Base-by-base conservation (phyloP, 2,329 filamentous ascomycete genomes). In the Pyrenochaeta sp. region DNA sequence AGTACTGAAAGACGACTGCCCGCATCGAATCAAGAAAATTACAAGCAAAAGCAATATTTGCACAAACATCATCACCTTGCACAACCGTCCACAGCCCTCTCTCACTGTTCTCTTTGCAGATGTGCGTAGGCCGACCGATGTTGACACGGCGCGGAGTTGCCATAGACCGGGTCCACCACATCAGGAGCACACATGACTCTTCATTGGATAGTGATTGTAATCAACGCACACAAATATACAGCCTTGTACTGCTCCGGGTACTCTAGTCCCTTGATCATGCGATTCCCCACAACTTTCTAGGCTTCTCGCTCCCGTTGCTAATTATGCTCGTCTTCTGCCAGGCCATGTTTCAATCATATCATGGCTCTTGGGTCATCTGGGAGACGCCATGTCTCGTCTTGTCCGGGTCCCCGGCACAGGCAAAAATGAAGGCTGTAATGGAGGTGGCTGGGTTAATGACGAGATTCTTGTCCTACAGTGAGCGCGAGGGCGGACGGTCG, bases 401-500 rank as follows among this genome's bases (percentile, higher is more conserved):
- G 9, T n/a, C 30, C 38, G 22, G 8, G 3, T 7, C 8, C 2
- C 19, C 36, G 36, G 36, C 17, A n/a, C n/a, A 19, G n/a, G 5
- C 10, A n/a, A 15, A 15, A 26, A 26, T 4, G 9, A 19, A 14
- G 11, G 21, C 9, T 7, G 19, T 17, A 26, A 27, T 36, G 22
- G 34, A 32, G 37, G 22, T 31, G 37, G 37, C 37, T 41, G 38
- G 24, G 26, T 35, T 19, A 13, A n/a, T 34, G 19, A 34, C 31
- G 19, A 13, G 31, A 20, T 22, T 22, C n/a, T 34, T 20, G 31
- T 34, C 19, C 21, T 13, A 34, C 31, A 10, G 14, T 31, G 27
- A 43, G 9, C 35, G 42, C 35, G 47, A 40, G 39, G 47, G 43
- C 21, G 43, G 39, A 35, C 13, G 20, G 20, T 46, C 38, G 38